Evolutionary conservation across 768 basidiomycete genomes (phyloP).

Genomic region (Boletus pseudopeckii): DNA sequence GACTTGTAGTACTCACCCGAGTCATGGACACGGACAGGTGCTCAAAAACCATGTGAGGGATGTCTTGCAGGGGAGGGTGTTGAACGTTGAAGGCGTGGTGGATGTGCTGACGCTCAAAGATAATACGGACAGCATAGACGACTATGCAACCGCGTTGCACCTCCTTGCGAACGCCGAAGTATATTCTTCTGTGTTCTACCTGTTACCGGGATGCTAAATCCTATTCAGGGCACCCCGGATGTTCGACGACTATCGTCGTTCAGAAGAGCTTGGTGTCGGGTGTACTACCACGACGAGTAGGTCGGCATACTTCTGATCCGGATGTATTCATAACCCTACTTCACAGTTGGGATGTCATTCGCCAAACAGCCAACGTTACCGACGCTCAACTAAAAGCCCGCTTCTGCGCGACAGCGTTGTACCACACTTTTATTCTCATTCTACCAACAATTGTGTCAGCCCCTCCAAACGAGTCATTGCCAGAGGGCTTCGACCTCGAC

Average conservation of each 20-base stretch:
- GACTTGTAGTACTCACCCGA: not conserved
- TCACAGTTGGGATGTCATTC: conserved; percentile 72
- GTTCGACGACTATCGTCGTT: conserved; percentile 66
- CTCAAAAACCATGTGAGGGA: conserved; percentile 68
- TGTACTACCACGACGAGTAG: conserved; percentile 88
- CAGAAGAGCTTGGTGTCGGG: conserved; percentile 79
- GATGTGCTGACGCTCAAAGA: conserved; percentile 87
- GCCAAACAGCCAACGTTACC: conserved; percentile 68
- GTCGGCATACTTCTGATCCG: conserved; percentile 23
- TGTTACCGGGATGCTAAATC: conserved; percentile 1
- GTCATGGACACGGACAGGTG: conserved; percentile 38
- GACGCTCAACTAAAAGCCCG: conserved; percentile 73
- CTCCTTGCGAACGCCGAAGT: conserved; percentile 58
- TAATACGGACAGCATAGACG: conserved; percentile 54
- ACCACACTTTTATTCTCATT: conserved; percentile 54
- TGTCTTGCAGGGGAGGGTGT: conserved; percentile 68
- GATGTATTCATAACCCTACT: not conserved
- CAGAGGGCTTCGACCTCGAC: conserved; percentile 48
- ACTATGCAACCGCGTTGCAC: conserved; percentile 68
- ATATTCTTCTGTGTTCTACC: conserved; percentile 13
- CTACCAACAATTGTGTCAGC: conserved; percentile 32
- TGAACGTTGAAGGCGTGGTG: conserved; percentile 75
- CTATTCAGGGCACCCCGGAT: conserved; percentile 62
- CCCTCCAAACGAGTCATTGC: conserved; percentile 32
- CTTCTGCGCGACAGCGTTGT: conserved; percentile 74